Percentiles rank a stretch among this genome's conserved stretches.
Evolutionary conservation across 768 basidiomycete genomes (phyloP).

Genomic region (Kwoniella bestiolae): DNA sequence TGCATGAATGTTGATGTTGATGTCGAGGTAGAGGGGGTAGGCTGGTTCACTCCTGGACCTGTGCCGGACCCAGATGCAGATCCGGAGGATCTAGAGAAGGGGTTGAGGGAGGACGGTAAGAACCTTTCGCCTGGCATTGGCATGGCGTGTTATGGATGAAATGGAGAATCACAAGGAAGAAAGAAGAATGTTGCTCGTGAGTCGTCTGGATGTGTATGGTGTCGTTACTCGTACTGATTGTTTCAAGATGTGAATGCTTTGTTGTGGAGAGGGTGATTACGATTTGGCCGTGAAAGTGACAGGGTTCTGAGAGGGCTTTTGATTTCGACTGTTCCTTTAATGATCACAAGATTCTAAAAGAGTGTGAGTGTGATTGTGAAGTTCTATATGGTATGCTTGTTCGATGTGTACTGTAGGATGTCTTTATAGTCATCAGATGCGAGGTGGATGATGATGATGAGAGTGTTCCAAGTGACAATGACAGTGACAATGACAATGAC

Average conservation of each 20-base stretch:
- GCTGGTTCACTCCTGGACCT: neutral
- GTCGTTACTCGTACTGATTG: neutral
- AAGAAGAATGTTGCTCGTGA: too few species aligned
- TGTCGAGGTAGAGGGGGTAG: neutral
- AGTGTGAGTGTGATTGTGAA: neutral
- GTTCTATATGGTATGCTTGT: conserved; percentile 1
- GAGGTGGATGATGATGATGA: too few species aligned
- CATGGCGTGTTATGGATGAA: conserved; percentile 2
- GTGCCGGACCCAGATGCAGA: neutral
- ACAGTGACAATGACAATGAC: too few species aligned
- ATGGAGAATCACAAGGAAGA: too few species aligned
- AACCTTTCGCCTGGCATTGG: conserved; percentile 24
- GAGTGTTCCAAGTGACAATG: too few species aligned
- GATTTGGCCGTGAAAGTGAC: neutral
- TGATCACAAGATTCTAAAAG: neutral
- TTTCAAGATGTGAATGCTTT: neutral
- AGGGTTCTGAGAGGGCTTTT: too few species aligned
- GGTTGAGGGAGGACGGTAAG: conserved; percentile 17
- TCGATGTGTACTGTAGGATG: neutral
- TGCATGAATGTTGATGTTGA: neutral
- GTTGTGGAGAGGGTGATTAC: neutral
- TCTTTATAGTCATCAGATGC: neutral
- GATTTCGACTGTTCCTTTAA: too few species aligned
- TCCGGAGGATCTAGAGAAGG: conserved; percentile 5
- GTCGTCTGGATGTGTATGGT: neutral